Evolutionary conservation across 1,284 basidiomycete genomes (phyloP), one percentile per base, ranked within the genome.

Genomic region (Rugosomyces carneus): DNA sequence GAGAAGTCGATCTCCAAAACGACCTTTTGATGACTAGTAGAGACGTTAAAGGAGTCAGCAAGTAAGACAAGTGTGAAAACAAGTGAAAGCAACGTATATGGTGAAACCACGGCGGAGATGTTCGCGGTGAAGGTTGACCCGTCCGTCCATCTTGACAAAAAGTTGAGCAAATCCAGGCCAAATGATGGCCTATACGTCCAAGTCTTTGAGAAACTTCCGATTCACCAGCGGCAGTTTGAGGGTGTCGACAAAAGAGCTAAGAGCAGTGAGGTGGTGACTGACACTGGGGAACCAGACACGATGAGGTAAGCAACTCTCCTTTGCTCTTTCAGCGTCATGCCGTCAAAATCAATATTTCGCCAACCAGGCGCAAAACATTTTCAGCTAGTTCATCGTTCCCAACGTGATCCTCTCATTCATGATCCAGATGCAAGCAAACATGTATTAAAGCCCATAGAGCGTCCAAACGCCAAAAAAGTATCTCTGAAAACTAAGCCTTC

Each of bases 341-440:
- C 84, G 42, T 68, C 71, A 54, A 89, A 84, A 66, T 95, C 93
- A 21, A 82, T 93, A 58, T 99, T 90, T 71, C 84, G 93, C 53
- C 84, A 84, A 57, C 88, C 92, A 8, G 87, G 89, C 5, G 82
- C 88, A 46, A 83, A 89, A 62, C 93, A 97, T 66, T 98, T 94
- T 59, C 93, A 98, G 72, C 87, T 99, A 40, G 94, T 99, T 20
- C 93, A 99, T 65, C 80, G 96, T 51, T 98, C 95, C 8, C 93
- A 94, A 60, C 75, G 95, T 47, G 96, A 99, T 69, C 94, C 96
- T 1, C 80, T 96, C 40, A 91, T 93, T 57, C 86, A 98, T 62
- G 95, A 99, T 58, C 84, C 91, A 2, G 91, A 94, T 49, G 92
- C 92, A 0, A 84, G 84, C 49, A 77, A 83, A 53, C 85, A 93